Conservation (phyloP, 2,329 filamentous ascomycete genomes). For the Claviceps spartinae region DNA sequence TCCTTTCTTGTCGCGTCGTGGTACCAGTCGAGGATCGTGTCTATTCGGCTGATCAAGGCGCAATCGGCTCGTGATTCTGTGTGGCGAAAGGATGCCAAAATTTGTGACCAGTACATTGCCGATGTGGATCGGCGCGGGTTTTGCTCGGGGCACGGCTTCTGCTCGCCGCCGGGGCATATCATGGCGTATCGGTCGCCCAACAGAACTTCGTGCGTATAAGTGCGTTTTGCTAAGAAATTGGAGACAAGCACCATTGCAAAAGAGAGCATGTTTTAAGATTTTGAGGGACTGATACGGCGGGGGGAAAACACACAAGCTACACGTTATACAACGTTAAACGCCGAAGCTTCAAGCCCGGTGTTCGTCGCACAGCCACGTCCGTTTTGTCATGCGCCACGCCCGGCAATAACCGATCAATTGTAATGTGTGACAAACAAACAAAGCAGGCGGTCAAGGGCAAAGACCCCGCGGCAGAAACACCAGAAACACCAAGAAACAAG, state of each 20-base stretch:
- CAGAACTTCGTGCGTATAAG: neutral
- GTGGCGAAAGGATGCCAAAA: neutral
- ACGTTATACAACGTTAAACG: too few relatives aligned
- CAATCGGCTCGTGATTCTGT: too few relatives aligned
- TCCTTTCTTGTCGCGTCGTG: neutral
- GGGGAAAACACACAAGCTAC: too few relatives aligned
- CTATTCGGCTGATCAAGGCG: too few relatives aligned
- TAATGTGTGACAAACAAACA: neutral
- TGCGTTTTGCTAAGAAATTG: too few relatives aligned
- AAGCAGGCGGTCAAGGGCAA: slow-evolving; percentile 4
- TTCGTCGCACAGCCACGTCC: too few relatives aligned
- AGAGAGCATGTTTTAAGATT: too few relatives aligned
- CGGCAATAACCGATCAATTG: too few relatives aligned
- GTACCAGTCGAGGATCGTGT: neutral
- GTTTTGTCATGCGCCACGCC: too few relatives aligned
- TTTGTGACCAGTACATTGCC: neutral
- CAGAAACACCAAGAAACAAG: neutral
- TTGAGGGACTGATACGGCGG: too few relatives aligned
- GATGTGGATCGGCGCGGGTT: neutral
- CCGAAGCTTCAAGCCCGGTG: too few relatives aligned
- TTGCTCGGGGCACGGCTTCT: neutral
- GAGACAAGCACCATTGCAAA: too few relatives aligned
- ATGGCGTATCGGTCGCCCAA: neutral
- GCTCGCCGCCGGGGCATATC: neutral
- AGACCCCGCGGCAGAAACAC: neutral